phyloP scores from a whole-genome alignment of 2,329 filamentous ascomycete genomes.

The Claviceps digitariae region DNA sequence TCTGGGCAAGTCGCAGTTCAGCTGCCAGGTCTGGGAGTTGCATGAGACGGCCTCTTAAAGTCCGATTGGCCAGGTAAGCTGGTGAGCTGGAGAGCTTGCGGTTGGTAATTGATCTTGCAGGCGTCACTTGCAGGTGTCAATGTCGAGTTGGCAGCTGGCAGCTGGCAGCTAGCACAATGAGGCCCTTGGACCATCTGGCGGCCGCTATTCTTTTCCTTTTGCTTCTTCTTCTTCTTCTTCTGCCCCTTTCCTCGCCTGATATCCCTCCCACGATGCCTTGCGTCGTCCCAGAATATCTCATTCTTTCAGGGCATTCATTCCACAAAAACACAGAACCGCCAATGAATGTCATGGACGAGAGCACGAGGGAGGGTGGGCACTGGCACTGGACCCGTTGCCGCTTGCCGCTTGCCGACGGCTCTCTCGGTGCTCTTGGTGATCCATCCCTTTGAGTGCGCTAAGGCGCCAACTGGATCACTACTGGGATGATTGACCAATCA shows the following conservation, averaged over 20 bases:
- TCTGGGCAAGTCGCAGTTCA: no score
- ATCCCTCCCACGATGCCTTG: no score
- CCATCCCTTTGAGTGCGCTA: no score
- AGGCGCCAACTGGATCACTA: no score
- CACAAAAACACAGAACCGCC: not conserved
- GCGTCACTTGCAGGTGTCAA: no score
- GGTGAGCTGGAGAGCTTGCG: no score
- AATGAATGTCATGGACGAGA: conserved; percentile 1
- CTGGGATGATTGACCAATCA: no score
- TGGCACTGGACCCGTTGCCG: no score
- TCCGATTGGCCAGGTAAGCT: not conserved
- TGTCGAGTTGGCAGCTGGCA: not conserved
- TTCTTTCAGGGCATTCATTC: no score
- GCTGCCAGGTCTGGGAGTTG: not conserved
- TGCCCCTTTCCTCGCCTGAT: no score
- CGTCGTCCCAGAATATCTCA: no score
- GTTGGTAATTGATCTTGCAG: not conserved
- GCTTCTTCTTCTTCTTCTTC: not conserved
- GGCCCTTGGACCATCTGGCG: no score
- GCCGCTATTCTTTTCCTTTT: not conserved
- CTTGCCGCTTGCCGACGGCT: not conserved
- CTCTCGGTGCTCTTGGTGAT: not conserved
- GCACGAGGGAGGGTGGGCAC: conserved; percentile 3
- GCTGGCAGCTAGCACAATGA: not conserved
- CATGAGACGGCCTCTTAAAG: not conserved